Conservation (phyloP, 2,329 filamentous ascomycete species). For the Penicillium sp. region DNA sequence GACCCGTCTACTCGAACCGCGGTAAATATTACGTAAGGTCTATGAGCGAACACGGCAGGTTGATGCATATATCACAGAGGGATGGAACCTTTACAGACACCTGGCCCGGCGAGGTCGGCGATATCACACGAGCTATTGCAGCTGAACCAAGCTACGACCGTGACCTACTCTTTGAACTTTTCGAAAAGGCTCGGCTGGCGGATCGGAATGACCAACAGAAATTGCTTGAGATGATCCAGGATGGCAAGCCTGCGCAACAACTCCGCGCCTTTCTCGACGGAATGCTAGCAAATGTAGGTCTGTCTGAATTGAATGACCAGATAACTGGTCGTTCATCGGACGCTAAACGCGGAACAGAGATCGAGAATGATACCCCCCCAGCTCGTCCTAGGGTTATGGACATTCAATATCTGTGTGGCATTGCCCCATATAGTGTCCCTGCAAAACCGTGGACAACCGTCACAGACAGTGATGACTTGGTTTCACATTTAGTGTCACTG, state of each 20-base stretch:
- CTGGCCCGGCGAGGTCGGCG: background rate
- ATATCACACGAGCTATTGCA: background rate
- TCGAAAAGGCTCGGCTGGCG: background rate
- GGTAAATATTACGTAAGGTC: too few relatives aligned
- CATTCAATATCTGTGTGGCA: background rate
- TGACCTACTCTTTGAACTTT: background rate
- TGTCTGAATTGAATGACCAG: background rate
- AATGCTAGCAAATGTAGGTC: background rate
- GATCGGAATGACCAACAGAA: background rate
- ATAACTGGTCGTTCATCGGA: background rate
- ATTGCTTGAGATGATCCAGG: background rate
- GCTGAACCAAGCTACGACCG: background rate
- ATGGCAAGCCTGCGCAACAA: background rate
- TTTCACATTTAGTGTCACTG: constrained; percentile 29
- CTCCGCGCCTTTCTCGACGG: background rate
- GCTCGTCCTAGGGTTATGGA: background rate
- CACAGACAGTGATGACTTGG: constrained; percentile 28
- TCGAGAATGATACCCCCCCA: background rate
- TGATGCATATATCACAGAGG: background rate
- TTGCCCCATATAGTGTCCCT: constrained; percentile 7
- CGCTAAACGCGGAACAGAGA: background rate
- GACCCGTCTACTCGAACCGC: too few relatives aligned
- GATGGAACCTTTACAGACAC: background rate
- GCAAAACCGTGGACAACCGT: constrained; percentile 32
- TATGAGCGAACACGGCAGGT: too few relatives aligned